These are phyloP conservation scores for Beauveria rudraprayagi DNA, from an alignment of 2,329 filamentous ascomycete genomes.

Conservation along the genomic window DNA sequence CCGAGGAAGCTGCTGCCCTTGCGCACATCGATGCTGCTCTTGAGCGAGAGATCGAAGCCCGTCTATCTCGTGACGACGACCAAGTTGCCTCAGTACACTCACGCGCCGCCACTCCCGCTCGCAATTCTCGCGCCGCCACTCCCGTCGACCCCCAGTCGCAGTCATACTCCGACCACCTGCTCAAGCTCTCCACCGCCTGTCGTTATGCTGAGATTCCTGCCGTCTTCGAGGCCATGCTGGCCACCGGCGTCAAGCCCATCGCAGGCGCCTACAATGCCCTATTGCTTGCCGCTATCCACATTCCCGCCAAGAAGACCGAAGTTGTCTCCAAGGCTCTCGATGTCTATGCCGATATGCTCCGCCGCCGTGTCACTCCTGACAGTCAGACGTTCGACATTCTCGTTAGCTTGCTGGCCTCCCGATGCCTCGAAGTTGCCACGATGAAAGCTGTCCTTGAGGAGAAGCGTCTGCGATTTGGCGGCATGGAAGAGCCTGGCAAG, in stretches of 20 bases:
- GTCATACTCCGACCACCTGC: conserved; percentile 70
- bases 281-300: conserved; percentile 72
- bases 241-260: conserved; percentile 71
- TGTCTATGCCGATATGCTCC: conserved; percentile 94
- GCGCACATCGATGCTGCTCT: conserved; percentile 82
- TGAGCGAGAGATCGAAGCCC: conserved; percentile 63
- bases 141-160: conserved; percentile 58
- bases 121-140: conserved; percentile 48
- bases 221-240: conserved; percentile 84
- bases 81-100: conserved; percentile 36
- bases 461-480: conserved; percentile 76
- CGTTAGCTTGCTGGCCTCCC: conserved; percentile 70
- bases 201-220: conserved; percentile 83
- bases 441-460: conserved; percentile 69
- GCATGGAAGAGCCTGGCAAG: conserved; percentile 72
- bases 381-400: conserved; percentile 82
- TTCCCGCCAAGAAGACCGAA: conserved; percentile 71
- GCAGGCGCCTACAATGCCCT: conserved; percentile 88
- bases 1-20: conserved; percentile 50
- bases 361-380: conserved; percentile 72
- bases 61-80: conserved; percentile 37
- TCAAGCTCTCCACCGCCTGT: conserved; percentile 60
- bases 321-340: conserved; percentile 86
- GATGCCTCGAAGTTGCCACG: conserved; percentile 69
- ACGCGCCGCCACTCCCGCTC: conserved; percentile 31